A percentile compares a stretch with the other conserved stretches of the same genome.
Conservation (phyloP, 371 early-diverging fungal species). For the Smittium mucronatum region DNA sequence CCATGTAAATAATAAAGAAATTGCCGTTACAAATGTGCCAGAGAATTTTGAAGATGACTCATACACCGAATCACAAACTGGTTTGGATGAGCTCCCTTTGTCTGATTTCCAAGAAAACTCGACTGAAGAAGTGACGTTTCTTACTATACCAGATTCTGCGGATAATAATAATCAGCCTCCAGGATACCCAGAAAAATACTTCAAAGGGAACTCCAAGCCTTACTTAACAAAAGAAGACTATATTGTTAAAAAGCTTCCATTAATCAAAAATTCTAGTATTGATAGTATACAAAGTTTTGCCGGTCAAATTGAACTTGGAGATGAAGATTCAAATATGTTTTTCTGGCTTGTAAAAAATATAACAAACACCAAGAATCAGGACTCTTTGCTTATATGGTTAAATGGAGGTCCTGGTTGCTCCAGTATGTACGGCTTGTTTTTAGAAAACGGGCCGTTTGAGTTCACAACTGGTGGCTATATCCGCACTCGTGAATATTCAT, state of each 20-base stretch:
- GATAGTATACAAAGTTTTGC: conserved; percentile 3
- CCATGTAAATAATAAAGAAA: too few relatives aligned
- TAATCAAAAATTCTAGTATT: background rate
- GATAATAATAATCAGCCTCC: too few relatives aligned
- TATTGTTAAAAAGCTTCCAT: background rate
- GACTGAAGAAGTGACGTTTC: too few relatives aligned
- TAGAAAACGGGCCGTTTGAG: conserved; percentile 38
- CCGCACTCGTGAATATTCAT: conserved; percentile 19
- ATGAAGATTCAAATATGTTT: conserved; percentile 27
- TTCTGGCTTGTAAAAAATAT: conserved; percentile 36
- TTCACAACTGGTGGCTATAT: conserved; percentile 22
- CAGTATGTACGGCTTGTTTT: conserved; percentile 36
- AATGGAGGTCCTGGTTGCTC: conserved; percentile 44
- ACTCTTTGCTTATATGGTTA: conserved; percentile 36
- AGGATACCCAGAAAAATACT: background rate
- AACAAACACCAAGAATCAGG: conserved; percentile 26
- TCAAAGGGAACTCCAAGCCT: background rate
- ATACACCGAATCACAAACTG: too few relatives aligned
- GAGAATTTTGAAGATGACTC: too few relatives aligned
- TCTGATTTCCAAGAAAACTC: too few relatives aligned
- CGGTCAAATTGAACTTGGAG: conserved; percentile 1
- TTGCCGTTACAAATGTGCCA: too few relatives aligned
- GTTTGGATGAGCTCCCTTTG: too few relatives aligned
- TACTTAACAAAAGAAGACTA: background rate
- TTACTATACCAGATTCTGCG: too few relatives aligned